These are phyloP conservation scores for Lodderomyces jiufengensis DNA, from an alignment of 1,139 yeast species.

Conservation along the genomic window DNA sequence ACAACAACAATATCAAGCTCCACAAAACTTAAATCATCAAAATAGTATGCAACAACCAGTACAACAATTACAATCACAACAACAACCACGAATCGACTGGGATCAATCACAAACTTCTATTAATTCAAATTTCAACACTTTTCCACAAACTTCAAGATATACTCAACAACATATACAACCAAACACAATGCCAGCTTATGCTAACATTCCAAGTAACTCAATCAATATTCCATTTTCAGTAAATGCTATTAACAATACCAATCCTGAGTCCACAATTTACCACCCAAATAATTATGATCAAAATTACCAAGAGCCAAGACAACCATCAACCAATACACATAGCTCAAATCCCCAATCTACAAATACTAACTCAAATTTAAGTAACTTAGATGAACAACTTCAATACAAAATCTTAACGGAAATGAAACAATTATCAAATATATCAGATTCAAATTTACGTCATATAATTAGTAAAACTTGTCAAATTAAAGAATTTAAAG, in stretches of 20 bases:
- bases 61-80: slow-evolving; percentile 2
- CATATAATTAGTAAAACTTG: slow-evolving; percentile 11
- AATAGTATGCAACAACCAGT: slow-evolving; percentile 1
- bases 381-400: background rate
- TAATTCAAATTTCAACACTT: background rate
- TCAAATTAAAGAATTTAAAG: slow-evolving; percentile 10
- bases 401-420: slow-evolving; percentile 5
- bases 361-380: too few species aligned
- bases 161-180: background rate
- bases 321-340: background rate
- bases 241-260: too few species aligned
- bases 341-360: too few species aligned
- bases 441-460: slow-evolving; percentile 14
- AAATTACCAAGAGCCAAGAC: background rate
- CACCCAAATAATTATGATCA: background rate
- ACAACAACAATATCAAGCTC: background rate
- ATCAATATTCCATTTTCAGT: too few species aligned
- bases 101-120: background rate
- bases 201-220: too few species aligned
- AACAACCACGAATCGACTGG: background rate
- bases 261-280: too few species aligned
- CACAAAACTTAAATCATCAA: too few species aligned
- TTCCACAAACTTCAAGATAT: background rate
- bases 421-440: slow-evolving; percentile 9
- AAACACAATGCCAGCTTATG: too few species aligned